Evolutionary conservation across 306 rosid genomes (phyloP), one percentile per base, ranked within the genome.

Genomic region (Cicer chorassanicum): DNA sequence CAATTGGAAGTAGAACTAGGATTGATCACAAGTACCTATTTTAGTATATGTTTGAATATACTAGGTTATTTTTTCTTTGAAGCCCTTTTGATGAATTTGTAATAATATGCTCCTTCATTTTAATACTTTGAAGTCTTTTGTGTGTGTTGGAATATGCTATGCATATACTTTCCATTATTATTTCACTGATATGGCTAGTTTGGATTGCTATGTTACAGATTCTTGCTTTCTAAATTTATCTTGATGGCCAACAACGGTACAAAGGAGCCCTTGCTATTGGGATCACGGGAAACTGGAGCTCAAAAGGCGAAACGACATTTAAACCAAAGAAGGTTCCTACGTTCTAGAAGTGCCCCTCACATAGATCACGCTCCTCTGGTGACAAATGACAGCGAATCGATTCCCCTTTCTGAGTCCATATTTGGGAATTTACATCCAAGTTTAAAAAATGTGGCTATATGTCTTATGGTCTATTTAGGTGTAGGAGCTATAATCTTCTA

Each of bases 291-390:
- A 45, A 70, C 78, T 19, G 72, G 60, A 8, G 10, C 75, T 13
- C 89, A 42, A 68, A 77, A 76, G 49, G 68, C 45, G 8, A 78
- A 21, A 64, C 50, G 65, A 54, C 74, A 36, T 66, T 70, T 57
- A 80, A 80, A 70, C 59, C 61, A 57, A 76, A 84, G 86, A 78
- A 85, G 80, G 65, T 11, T 50, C 68, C 81, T 77, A 41, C 92
- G 75, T 11, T 50, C 79, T 74, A 86, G 49, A 86, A 88, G 92
- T 75, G 96, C 90, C 62, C 93, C 92, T 14, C 18, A 43, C 63
- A 78, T 68, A n/a, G 79, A 76, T 8, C 15, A 8, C 38, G 48
- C 16, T 66, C 64, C 75, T 48, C 40, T 39, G 0, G 43, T 56
- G 36, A 71, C n/a, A 66, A 75, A 63, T 24, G 50, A 13, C 70